Evolutionary conservation across 2,329 filamentous ascomycete species (phyloP).

Genomic region (Phaeoacremonium minimum): DNA sequence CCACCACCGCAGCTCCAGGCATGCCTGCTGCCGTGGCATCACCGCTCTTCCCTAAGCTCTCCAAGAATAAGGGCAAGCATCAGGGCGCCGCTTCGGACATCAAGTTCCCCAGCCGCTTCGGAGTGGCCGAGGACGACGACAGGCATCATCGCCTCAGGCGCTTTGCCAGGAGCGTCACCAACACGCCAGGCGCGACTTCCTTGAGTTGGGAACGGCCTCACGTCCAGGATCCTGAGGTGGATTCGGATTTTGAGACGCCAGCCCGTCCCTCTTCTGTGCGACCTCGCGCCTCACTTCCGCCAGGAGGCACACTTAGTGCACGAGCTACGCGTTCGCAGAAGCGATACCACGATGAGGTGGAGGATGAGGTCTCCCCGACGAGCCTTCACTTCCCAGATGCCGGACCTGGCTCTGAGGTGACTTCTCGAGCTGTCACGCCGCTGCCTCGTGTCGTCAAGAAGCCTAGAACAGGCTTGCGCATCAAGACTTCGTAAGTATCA

Average conservation of each 20-base stretch:
- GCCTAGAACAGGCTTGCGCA: slow-evolving; percentile 55
- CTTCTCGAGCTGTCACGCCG: slow-evolving; percentile 59
- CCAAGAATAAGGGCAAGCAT: slow-evolving; percentile 2
- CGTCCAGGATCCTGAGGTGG: slow-evolving; percentile 2
- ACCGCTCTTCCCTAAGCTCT: slow-evolving; percentile 14
- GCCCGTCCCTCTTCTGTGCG: slow-evolving; percentile 6
- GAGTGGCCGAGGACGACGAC: not conserved
- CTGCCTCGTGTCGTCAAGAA: slow-evolving; percentile 54
- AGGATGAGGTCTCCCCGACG: slow-evolving; percentile 49
- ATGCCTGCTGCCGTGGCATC: slow-evolving; percentile 19
- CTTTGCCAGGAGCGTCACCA: not conserved
- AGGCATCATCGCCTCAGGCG: not conserved
- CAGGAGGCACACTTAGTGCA: slow-evolving; percentile 24
- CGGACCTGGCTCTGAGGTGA: slow-evolving; percentile 40
- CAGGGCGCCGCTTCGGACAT: not conserved
- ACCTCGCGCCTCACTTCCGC: slow-evolving; percentile 8
- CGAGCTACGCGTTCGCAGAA: slow-evolving; percentile 46
- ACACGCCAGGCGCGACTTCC: not conserved
- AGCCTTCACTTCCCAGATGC: slow-evolving; percentile 41
- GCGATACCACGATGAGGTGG: slow-evolving; percentile 50
- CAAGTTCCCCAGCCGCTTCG: not conserved
- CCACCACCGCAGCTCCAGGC: slow-evolving; percentile 13
- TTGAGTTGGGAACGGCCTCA: not conserved
- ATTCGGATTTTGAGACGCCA: not conserved
- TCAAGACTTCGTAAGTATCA: slow-evolving; percentile 64